These are phyloP conservation scores for Sphaerostilbella broomeana DNA, from an alignment of 2,329 filamentous ascomycete species.

Conservation along the genomic window DNA sequence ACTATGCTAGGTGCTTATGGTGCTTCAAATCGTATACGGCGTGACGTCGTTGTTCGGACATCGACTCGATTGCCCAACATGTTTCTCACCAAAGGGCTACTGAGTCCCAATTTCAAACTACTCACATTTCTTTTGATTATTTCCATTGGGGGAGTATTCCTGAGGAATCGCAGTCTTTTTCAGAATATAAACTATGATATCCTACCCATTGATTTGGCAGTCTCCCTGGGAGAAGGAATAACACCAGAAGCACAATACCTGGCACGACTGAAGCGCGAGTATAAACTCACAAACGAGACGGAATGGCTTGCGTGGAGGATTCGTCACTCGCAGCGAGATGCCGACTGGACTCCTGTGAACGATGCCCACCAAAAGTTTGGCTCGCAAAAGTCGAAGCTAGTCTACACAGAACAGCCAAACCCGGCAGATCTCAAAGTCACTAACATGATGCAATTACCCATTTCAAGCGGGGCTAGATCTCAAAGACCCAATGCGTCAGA, in stretches of 20 bases:
- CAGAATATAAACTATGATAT: neutral
- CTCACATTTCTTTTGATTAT: neutral
- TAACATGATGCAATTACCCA: slow-evolving; percentile 28
- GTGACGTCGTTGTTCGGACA: too few relatives aligned
- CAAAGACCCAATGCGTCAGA: slow-evolving; percentile 27
- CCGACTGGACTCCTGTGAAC: slow-evolving; percentile 23
- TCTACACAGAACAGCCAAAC: slow-evolving; percentile 22
- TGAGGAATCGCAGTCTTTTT: neutral
- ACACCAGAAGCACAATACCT: slow-evolving; percentile 29
- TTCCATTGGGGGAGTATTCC: neutral
- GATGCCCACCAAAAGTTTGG: slow-evolving; percentile 27
- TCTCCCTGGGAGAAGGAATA: slow-evolving; percentile 5
- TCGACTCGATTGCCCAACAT: too few relatives aligned
- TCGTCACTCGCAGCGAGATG: slow-evolving; percentile 23
- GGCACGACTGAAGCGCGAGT: slow-evolving; percentile 21
- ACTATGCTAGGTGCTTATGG: too few relatives aligned
- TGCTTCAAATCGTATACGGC: too few relatives aligned
- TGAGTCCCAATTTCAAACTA: neutral
- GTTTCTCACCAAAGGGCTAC: slow-evolving; percentile 11
- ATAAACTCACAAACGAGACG: slow-evolving; percentile 26
- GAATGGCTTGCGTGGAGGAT: slow-evolving; percentile 31
- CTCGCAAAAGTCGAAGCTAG: slow-evolving; percentile 22
- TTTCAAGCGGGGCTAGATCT: slow-evolving; percentile 24
- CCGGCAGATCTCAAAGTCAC: slow-evolving; percentile 22
- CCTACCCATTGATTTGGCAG: neutral